A percentile compares a stretch with the other conserved stretches of the same genome.
These are phyloP conservation scores for Bipolaris gigantea DNA, from an alignment of 2,329 filamentous ascomycete species.

Conservation along the genomic window DNA sequence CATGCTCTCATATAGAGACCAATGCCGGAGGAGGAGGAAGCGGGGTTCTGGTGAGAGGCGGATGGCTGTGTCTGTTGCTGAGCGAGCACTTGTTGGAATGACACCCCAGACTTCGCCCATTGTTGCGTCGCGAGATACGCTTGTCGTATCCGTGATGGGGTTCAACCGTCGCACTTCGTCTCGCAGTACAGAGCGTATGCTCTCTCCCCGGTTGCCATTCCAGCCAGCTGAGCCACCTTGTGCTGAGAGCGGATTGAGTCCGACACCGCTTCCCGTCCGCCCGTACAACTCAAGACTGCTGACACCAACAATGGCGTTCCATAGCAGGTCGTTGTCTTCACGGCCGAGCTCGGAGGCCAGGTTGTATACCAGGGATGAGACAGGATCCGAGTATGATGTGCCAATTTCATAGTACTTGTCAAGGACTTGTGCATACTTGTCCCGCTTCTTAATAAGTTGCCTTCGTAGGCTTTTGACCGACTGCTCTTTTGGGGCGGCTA, in stretches of 20 bases:
- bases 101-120: slow-evolving; percentile 72
- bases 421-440: slow-evolving; percentile 75
- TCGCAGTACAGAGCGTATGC: slow-evolving; percentile 80
- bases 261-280: slow-evolving; percentile 77
- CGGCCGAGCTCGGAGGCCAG: slow-evolving; percentile 91
- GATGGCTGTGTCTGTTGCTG: slow-evolving; percentile 89
- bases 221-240: slow-evolving; percentile 66
- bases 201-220: slow-evolving; percentile 79
- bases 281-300: slow-evolving; percentile 93
- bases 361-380: slow-evolving; percentile 92
- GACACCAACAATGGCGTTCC: slow-evolving; percentile 92
- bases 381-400: slow-evolving; percentile 89
- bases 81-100: slow-evolving; percentile 84
- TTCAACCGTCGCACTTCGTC: slow-evolving; percentile 95
- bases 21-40: slow-evolving; percentile 90
- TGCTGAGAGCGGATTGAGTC: slow-evolving; percentile 59
- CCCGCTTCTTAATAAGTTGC: slow-evolving; percentile 72
- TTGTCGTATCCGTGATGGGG: slow-evolving; percentile 64
- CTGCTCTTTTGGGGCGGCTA: slow-evolving; percentile 56
- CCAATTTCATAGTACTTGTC: slow-evolving; percentile 84
- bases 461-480: slow-evolving; percentile 73
- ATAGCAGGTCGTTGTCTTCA: slow-evolving; percentile 94
- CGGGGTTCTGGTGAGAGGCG: slow-evolving; percentile 90
- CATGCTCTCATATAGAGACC: slow-evolving; percentile 99
- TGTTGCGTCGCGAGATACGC: slow-evolving; percentile 62